phyloP scores from a whole-genome alignment of 75 land plant species.

The Sequoiadendron giganteum region DNA sequence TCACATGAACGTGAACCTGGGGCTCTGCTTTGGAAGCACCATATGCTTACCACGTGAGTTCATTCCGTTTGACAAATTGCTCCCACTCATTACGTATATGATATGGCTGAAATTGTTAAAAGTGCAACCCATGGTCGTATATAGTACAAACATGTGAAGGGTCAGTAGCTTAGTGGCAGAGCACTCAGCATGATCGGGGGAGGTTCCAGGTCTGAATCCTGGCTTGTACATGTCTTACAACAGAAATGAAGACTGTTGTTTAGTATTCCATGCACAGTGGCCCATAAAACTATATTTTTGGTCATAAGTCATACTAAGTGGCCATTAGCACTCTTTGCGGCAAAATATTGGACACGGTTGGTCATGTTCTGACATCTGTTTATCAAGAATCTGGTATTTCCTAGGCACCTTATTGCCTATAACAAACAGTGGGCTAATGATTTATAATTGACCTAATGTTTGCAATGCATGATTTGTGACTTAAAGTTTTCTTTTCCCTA shows the following conservation, averaged over 20 bases:
- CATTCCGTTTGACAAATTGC: background rate
- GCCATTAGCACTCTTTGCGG: background rate
- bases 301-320: background rate
- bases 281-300: background rate
- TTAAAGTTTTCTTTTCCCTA: too few species aligned
- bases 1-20: background rate
- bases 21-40: background rate
- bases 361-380: background rate
- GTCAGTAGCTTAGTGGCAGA: background rate
- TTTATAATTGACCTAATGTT: too few species aligned
- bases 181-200: background rate
- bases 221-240: background rate
- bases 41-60: background rate
- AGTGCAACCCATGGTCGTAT: background rate
- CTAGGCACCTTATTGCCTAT: background rate
- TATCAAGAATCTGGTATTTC: background rate
- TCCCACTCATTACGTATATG: background rate
- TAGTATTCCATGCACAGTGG: background rate
- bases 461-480: too few species aligned
- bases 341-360: background rate
- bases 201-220: background rate
- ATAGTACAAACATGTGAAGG: background rate
- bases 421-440: background rate
- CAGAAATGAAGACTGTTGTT: background rate
- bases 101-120: background rate